Percentiles rank a stretch among this genome's conserved stretches.
phyloP scores from a whole-genome alignment of 208 protist species.

The Trichomonas gallinae region DNA sequence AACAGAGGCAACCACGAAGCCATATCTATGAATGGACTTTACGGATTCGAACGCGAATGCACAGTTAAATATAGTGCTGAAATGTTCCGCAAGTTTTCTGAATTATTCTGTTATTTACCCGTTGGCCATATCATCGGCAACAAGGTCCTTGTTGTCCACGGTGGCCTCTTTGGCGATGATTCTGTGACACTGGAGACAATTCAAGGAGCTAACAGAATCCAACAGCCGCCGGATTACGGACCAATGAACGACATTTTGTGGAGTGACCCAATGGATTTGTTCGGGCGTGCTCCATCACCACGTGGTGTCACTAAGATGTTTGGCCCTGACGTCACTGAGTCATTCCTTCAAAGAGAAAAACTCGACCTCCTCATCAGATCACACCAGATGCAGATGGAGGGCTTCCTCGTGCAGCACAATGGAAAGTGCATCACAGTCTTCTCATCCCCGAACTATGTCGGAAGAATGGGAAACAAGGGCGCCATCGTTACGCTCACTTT shows the following conservation, averaged over 20 bases:
- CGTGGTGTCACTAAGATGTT: slow-evolving; percentile 37
- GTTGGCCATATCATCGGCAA: not conserved
- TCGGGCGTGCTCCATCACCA: slow-evolving; percentile 14
- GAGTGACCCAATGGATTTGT: slow-evolving; percentile 23
- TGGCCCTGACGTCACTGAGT: slow-evolving; percentile 42
- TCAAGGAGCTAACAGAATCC: not conserved
- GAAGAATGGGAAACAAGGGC: not conserved
- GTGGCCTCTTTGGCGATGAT: not conserved
- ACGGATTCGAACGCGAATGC: not conserved
- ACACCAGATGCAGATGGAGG: slow-evolving; percentile 40
- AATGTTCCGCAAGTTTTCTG: not conserved
- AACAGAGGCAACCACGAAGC: slow-evolving; percentile 13
- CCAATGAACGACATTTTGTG: slow-evolving; percentile 25
- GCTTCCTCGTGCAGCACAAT: slow-evolving; percentile 36
- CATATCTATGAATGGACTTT: not conserved
- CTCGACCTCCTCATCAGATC: slow-evolving; percentile 42
- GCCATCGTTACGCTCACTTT: not conserved
- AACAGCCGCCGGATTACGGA: not conserved
- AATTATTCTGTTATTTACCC: not conserved
- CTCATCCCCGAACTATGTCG: slow-evolving; percentile 33
- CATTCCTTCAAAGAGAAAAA: slow-evolving; percentile 38
- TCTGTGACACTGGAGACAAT: not conserved
- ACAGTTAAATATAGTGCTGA: not conserved
- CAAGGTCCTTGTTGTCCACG: slow-evolving; percentile 18
- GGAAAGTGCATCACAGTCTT: slow-evolving; percentile 37